Evolutionary conservation across 768 basidiomycete genomes (phyloP), one percentile per base, ranked within the genome.

Genomic region (Russula griseocarnosa): DNA sequence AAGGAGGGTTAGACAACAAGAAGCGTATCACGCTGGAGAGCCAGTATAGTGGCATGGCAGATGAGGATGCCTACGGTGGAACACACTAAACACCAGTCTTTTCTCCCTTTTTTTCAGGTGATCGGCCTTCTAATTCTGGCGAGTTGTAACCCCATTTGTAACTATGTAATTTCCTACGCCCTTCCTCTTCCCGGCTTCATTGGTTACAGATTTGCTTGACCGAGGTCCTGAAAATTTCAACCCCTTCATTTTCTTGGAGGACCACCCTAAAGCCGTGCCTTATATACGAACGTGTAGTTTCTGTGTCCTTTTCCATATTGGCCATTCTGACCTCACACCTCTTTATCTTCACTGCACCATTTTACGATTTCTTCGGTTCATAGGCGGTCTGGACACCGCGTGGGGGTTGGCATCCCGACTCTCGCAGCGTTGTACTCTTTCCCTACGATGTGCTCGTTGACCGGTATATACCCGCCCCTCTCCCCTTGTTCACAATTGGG

Each of bases 21-120:
- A 70, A 68, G 65, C 73, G 69, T 60, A 66, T 69, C 0, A 73
- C 72, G 32, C 63, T 66, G 46, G 60, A 64, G 55, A 73, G 73
- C 69, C 72, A 69, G 64, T 73, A 71, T 53, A 71, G 71, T 53
- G 68, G 66, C 10, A 66, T 46, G 28, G 36, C 56, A 16, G 65
- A 59, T 11, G 73, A 73, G 8, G 70, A 75, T 38, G 73, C 68
- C 3, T 72, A 74, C 54, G 66, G 58, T 34, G 73, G 73, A 58
- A 71, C 73, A 22, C 22, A 28, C 4, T 65, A 54, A 51, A 32
- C 13, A 6, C 10, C 38, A 18, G 30, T 26, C 3, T 46, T 47
- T 8, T 36, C 20, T n/a, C 26, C 10, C 16, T 10, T 9, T 30
- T 46, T 36, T 16, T 26, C 18, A 18, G 36, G 18, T 59, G 13